Conservation (phyloP, 2,329 filamentous ascomycete species). For the Aspergillus pseudoviridinutans region DNA sequence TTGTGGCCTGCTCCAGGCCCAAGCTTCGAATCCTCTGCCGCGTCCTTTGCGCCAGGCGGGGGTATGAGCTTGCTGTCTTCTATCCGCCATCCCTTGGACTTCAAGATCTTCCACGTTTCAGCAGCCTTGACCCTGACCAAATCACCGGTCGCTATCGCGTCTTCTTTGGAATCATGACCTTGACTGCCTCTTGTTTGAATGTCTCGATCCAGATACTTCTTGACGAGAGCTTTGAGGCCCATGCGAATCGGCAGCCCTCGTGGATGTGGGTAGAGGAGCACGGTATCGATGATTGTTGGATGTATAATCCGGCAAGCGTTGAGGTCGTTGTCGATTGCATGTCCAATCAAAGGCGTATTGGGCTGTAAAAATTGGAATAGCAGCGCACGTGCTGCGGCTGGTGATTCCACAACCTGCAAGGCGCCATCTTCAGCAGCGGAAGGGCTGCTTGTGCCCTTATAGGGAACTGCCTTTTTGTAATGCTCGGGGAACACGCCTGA, state of each 20-base stretch:
- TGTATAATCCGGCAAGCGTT: constrained; percentile 83
- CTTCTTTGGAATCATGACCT: constrained; percentile 90
- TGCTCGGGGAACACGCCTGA: constrained; percentile 81
- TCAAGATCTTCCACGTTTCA: constrained; percentile 66
- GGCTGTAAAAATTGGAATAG: constrained; percentile 73
- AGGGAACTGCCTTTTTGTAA: constrained; percentile 64
- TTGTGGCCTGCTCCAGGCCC: constrained; percentile 24
- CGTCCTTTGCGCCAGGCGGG: constrained; percentile 19
- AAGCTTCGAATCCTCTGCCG: constrained; percentile 10
- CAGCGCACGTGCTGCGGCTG: constrained; percentile 67
- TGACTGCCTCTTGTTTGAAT: constrained; percentile 67
- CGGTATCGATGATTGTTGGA: constrained; percentile 78
- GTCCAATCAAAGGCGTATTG: constrained; percentile 79
- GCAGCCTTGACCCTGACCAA: constrained; percentile 69
- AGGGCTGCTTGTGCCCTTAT: constrained; percentile 28
- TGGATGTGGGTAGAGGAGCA: constrained; percentile 76
- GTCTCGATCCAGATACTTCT: constrained; percentile 63
- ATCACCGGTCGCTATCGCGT: constrained; percentile 84
- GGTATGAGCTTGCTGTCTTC: constrained; percentile 43
- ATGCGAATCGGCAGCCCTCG: constrained; percentile 72
- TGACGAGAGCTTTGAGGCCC: constrained; percentile 71
- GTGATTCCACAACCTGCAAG: constrained; percentile 72
- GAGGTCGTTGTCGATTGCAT: constrained; percentile 93
- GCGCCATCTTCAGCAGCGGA: constrained; percentile 24
- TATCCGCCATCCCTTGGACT: constrained; percentile 63